Conservation (phyloP, 1,139 yeast genomes). For the Barnettozyma hawaiiensis region DNA sequence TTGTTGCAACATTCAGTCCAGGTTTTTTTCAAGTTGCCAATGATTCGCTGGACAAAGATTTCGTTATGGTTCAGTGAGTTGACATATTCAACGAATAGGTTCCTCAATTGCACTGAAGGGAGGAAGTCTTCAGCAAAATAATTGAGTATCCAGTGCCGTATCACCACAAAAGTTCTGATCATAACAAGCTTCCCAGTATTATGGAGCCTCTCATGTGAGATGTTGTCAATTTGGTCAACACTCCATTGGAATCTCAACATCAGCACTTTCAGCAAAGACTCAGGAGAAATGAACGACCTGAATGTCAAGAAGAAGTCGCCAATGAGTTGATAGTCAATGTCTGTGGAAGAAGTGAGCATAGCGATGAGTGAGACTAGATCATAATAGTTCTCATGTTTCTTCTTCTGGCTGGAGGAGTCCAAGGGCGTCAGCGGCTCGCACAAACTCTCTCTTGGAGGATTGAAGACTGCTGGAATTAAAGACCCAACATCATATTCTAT, state of each 20-base stretch:
- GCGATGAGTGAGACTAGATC: constrained; percentile 53
- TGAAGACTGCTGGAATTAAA: constrained; percentile 9
- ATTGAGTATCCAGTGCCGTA: constrained; percentile 86
- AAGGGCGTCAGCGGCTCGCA: neutral
- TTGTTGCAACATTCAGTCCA: constrained; percentile 29
- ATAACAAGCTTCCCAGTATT: constrained; percentile 62
- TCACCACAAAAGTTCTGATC: constrained; percentile 79
- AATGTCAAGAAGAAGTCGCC: constrained; percentile 85
- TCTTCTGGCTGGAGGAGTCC: constrained; percentile 1
- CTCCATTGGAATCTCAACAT: constrained; percentile 73
- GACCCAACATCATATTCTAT: constrained; percentile 15
- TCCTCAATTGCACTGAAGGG: constrained; percentile 41
- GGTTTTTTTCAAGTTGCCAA: constrained; percentile 38
- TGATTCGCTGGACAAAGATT: constrained; percentile 37
- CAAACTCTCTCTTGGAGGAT: constrained; percentile 4
- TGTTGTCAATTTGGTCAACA: constrained; percentile 35
- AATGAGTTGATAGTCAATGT: constrained; percentile 69
- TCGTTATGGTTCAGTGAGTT: constrained; percentile 36
- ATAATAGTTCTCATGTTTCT: constrained; percentile 14
- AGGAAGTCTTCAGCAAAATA: constrained; percentile 69
- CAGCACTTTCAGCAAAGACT: constrained; percentile 54
- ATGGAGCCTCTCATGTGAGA: constrained; percentile 31
- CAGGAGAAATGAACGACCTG: constrained; percentile 59
- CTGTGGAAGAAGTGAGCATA: constrained; percentile 71
- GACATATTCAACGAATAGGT: constrained; percentile 41